phyloP scores from a whole-genome alignment of 176 grass and related monocot species.

The Phragmites australis region DNA sequence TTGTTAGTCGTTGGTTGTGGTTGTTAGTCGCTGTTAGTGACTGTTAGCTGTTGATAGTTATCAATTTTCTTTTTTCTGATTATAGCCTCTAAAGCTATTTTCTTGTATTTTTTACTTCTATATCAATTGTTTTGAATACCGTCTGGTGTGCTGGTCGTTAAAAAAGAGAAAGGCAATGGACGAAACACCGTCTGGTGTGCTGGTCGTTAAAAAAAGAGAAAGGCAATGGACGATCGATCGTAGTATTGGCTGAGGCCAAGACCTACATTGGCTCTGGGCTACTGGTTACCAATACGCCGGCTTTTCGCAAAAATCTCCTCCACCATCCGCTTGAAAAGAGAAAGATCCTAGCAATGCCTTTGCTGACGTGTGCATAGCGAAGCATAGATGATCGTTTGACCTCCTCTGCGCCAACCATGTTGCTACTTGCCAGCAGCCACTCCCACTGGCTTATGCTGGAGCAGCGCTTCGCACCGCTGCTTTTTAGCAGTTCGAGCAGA shows the following conservation, averaged over 20 bases:
- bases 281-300: background rate
- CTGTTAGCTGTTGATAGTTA: too few species aligned
- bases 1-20: too few species aligned
- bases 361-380: background rate
- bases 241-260: background rate
- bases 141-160: too few species aligned
- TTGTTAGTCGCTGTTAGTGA: too few species aligned
- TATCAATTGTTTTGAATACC: too few species aligned
- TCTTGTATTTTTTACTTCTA: too few species aligned
- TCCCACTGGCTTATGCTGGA: background rate
- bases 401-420: slow-evolving; percentile 16
- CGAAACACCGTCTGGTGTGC: too few species aligned
- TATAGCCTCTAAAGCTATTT: too few species aligned
- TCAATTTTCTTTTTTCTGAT: too few species aligned
- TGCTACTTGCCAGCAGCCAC: slow-evolving; percentile 1
- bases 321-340: slow-evolving; percentile 7
- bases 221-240: too few species aligned
- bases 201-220: too few species aligned
- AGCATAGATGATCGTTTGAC: background rate
- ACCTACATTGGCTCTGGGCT: background rate
- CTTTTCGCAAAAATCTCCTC: slow-evolving; percentile 2
- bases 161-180: too few species aligned
- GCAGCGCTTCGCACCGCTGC: slow-evolving; percentile 8
- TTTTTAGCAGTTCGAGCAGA: slow-evolving; percentile 27
- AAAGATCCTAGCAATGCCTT: background rate